A percentile compares a stretch with the other conserved stretches of the same genome.
phyloP scores from a whole-genome alignment of 345 rosid genomes.

The Aegle marmelos region DNA sequence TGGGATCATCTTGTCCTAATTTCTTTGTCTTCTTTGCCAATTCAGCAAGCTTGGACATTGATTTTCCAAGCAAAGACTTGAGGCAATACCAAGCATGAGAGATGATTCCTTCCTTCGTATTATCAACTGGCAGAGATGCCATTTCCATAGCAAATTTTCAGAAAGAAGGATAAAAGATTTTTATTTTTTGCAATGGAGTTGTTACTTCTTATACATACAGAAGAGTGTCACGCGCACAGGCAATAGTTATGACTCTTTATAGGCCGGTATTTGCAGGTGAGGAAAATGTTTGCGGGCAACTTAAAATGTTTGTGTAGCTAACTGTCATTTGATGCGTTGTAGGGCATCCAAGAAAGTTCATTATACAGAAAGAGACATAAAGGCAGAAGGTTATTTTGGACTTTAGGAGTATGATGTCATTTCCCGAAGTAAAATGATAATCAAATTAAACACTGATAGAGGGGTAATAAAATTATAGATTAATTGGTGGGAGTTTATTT shows the following conservation, averaged over 20 bases:
- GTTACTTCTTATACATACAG: neutral
- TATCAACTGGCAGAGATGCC: neutral
- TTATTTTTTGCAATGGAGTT: neutral
- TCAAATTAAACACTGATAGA: too few species aligned
- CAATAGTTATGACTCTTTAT: neutral
- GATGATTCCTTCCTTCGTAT: conserved; percentile 5
- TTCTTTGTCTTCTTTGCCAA: conserved; percentile 13
- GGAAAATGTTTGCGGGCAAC: neutral
- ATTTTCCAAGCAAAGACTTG: conserved; percentile 3
- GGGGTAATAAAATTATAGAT: too few species aligned
- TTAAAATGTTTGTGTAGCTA: neutral
- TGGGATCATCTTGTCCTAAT: conserved; percentile 38
- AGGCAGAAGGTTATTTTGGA: neutral
- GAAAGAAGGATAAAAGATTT: neutral
- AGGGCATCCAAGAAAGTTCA: neutral
- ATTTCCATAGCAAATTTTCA: neutral
- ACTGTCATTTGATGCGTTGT: neutral
- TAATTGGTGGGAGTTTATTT: too few species aligned
- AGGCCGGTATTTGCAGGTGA: neutral
- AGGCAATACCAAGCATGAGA: neutral
- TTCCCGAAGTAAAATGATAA: too few species aligned
- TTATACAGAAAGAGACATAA: neutral
- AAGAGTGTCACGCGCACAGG: neutral
- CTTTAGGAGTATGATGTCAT: too few species aligned
- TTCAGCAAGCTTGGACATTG: neutral